Evolutionary conservation across 495 filamentous ascomycete species (phyloP), one percentile per base, ranked within the genome.

Genomic region (Penicillium alfredii): DNA sequence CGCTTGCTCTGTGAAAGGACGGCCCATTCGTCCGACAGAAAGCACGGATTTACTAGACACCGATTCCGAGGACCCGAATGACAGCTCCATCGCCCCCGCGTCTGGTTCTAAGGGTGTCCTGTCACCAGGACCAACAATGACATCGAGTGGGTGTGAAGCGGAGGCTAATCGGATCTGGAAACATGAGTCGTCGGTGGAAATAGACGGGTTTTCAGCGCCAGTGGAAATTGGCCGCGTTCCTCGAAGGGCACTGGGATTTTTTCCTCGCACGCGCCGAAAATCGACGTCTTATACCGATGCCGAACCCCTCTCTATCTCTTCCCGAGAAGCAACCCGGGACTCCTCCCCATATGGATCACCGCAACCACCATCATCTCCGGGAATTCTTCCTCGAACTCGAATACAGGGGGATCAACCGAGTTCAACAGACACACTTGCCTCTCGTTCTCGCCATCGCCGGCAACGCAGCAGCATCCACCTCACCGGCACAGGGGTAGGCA

Each of bases 241-340:
- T 15, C 79, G 86, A 33, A 78, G 80, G 60, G 73, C 82, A 3
- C 67, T 96, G 13, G 92, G 90, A 17, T 95, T 88, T 61, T 97
- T 96, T 52, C 90, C 92, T 1, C 87, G 86, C 9, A 77, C 87
- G 2, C 75, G 92, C 49, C 86, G 88, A 71, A 96, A 94, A 73
- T 80, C 72, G 6, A 61, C 75, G 7, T 64, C 63, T 12, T 68
- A 66, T 33, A 74, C 73, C 4, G 72, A 61, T 53, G 55, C 46
- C 54, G 68, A 47, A 46, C 53, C 31, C 41, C 33, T 33, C 18
- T 47, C 44, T 50, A 45, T n/a, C 58, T 66, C 52, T 43, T 57
- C 66, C 51, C 22, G 56, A 47, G 33, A 65, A 40, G 39, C 38
- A 36, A 40, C 65, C 45, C 36, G 66, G 59, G 38, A 63, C 23